Evolutionary conservation across 139 green algal genomes (phyloP).

Genomic region (Picochlorum sp.): DNA sequence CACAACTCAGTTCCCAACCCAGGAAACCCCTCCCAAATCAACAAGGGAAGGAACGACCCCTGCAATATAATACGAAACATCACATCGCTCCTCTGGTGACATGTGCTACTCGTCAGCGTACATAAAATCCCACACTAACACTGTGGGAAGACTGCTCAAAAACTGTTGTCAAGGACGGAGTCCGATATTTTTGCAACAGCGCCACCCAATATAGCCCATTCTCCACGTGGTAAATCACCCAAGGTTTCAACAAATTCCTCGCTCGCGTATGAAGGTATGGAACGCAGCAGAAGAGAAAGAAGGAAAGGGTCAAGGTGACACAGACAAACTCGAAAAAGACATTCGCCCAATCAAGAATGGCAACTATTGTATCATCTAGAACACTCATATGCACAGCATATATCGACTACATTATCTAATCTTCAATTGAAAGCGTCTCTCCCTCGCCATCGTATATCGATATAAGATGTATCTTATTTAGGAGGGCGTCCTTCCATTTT

Average conservation of each 20-base stretch:
- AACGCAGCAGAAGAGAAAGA: constrained; percentile 32
- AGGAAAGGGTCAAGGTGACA: constrained; percentile 8
- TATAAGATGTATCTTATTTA: no score
- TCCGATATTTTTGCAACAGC: constrained; percentile 14
- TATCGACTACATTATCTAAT: no score
- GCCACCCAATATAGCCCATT: constrained; percentile 15
- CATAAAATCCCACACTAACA: constrained; percentile 37
- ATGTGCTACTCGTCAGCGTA: constrained; percentile 12
- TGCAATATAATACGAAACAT: constrained; percentile 2
- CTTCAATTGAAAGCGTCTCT: no score
- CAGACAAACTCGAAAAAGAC: constrained; percentile 20
- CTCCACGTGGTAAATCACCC: constrained; percentile 34
- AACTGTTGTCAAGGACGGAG: constrained; percentile 21
- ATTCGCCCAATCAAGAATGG: neutral
- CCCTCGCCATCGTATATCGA: no score
- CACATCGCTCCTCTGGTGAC: neutral
- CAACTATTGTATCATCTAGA: no score
- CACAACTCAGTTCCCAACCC: constrained; percentile 18
- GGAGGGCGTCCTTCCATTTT: no score
- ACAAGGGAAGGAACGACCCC: constrained; percentile 19
- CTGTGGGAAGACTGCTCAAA: constrained; percentile 23
- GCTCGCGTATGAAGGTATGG: constrained; percentile 28
- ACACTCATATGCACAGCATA: no score
- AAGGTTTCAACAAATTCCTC: constrained; percentile 12
- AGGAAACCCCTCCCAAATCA: constrained; percentile 23